Base-by-base conservation (phyloP, 1,284 basidiomycete genomes). In the Cronartium quercuum region DNA sequence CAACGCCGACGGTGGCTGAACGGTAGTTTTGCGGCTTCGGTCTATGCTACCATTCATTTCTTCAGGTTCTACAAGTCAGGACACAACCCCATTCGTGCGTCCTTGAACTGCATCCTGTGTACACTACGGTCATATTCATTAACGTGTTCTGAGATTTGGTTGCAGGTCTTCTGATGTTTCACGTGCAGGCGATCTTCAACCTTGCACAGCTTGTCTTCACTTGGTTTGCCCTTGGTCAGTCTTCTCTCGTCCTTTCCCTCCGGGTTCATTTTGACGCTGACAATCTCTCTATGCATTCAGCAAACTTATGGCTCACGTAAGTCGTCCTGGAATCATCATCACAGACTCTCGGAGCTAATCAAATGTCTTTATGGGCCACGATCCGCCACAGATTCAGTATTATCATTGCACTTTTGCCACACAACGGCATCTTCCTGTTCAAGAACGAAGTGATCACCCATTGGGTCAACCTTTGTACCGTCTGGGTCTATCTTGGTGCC, bases 1-100 rank as follows among this genome's bases (percentile, higher is more conserved):
- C 95, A 98, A 83, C 91, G 92, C 82, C 90, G 92, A 78, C 89
- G 93, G 78, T 96, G 92, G 95, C 82, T 98, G 79, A 98, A 98
- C 80, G 95, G 95, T 76, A 95, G 92, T 12, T 97, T 98, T 80
- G 94, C 94, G 44, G 95, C 94, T 9, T 94, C 92, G 2, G 90
- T 97, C 75, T 98, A 97, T 82, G 89, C 92, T 12, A 83, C 96
- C n/a, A 90, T 94, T 78, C 92, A 96, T 83, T 98, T 97, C 83
- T 93, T 92, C 85, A 86, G 88, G 77, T 86, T 97, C 70, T 98
- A 97, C 83, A 87, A 86, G 80, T 92, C 91, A 57, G 86, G 88
- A 21, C 92, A 94, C 79, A 89, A 89, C 21, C 69, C 64, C 6
- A 44, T 74, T 42, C 60, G 69, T 74, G 12, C 47, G 75, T 70